Percentiles rank a stretch among this genome's conserved stretches.
Conservation (phyloP, 768 basidiomycete species). For the Boletus patriciae region DNA sequence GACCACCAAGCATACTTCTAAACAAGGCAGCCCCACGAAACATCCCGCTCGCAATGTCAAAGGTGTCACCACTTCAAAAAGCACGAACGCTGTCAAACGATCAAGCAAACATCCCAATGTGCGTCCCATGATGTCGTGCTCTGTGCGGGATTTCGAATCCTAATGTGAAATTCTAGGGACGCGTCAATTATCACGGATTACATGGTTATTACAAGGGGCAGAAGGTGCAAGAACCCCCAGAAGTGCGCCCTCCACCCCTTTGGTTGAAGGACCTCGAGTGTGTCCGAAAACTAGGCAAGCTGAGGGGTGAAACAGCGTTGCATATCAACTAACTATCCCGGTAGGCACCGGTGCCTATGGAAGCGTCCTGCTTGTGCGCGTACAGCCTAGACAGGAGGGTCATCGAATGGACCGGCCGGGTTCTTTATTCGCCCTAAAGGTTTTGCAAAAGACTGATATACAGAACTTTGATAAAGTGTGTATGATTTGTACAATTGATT, state of each 20-base stretch:
- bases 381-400: slow-evolving; percentile 27
- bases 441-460: slow-evolving; percentile 37
- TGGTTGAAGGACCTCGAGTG: slow-evolving; percentile 43
- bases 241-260: slow-evolving; percentile 40
- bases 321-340: slow-evolving; percentile 1
- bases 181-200: slow-evolving; percentile 10
- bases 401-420: slow-evolving; percentile 38
- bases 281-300: slow-evolving; percentile 40
- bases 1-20: slow-evolving; percentile 4
- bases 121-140: not conserved
- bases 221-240: slow-evolving; percentile 27
- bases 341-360: slow-evolving; percentile 45
- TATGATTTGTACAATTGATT: not conserved
- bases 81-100: slow-evolving; percentile 5
- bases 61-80: slow-evolving; percentile 3
- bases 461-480: slow-evolving; percentile 34
- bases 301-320: not conserved
- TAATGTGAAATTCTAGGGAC: slow-evolving; percentile 16
- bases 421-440: slow-evolving; percentile 50
- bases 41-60: slow-evolving; percentile 16
- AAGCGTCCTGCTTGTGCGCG: slow-evolving; percentile 43
- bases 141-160: not conserved
- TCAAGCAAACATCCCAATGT: slow-evolving; percentile 4
- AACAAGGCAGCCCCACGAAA: slow-evolving; percentile 5
- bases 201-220: slow-evolving; percentile 11